phyloP scores from a whole-genome alignment of 2,329 filamentous ascomycete genomes.

The Sordariomycetes sp. region DNA sequence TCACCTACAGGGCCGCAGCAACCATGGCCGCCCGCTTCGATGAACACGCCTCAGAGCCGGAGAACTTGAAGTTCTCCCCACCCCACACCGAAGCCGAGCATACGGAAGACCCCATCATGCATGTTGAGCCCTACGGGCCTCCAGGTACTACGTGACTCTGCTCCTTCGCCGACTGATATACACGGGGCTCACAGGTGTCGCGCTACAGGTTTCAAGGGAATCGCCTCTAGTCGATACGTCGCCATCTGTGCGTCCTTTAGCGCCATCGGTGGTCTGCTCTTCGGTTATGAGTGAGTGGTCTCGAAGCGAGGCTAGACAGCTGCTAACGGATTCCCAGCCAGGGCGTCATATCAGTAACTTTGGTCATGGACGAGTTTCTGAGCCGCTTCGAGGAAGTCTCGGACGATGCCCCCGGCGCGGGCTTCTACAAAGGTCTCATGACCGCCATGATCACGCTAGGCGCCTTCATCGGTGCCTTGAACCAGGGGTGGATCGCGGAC shows the following conservation, averaged over 20 bases:
- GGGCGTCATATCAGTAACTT: constrained; percentile 24
- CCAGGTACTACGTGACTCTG: no score
- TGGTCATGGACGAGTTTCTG: constrained; percentile 18
- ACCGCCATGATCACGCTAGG: constrained; percentile 34
- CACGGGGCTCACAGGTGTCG: no score
- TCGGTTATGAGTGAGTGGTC: constrained; percentile 1
- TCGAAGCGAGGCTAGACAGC: neutral
- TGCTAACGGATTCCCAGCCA: constrained; percentile 9
- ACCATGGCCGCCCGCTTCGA: no score
- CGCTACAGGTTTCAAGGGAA: constrained; percentile 20
- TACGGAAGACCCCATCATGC: no score
- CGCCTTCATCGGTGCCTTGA: constrained; percentile 38
- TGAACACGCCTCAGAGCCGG: no score
- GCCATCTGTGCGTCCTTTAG: constrained; percentile 20
- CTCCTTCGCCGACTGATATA: no score
- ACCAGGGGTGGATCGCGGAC: constrained; percentile 27
- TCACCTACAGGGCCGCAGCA: no score
- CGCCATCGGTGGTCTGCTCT: constrained; percentile 9
- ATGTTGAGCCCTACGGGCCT: no score
- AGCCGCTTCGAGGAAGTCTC: constrained; percentile 18
- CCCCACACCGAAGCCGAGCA: no score
- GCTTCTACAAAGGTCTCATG: constrained; percentile 28
- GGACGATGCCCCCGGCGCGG: constrained; percentile 21
- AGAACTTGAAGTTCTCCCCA: no score
- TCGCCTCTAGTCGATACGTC: constrained; percentile 21